Evolutionary conservation across 345 rosid genomes (phyloP), one percentile per base, ranked within the genome.

Genomic region (Brassica cretica): DNA sequence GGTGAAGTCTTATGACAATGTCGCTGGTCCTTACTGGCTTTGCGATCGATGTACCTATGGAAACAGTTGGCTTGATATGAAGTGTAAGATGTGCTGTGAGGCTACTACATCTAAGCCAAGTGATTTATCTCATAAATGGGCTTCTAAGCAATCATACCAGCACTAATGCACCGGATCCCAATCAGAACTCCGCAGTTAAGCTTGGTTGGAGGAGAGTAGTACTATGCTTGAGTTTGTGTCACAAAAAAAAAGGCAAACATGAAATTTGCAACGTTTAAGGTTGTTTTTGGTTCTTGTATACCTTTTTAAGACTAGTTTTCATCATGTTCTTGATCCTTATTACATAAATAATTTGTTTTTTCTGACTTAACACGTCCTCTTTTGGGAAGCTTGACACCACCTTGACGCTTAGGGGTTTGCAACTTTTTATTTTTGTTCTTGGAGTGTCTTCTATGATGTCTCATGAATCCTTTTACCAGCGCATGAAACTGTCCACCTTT

Each of bases 391-490:
- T 81, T 88, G 2, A 83, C 73, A 68, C 86, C 82, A 9, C 83
- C 75, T 19, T 51, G 83, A 62, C 70, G 81, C 72, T 79, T 79
- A 72, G 75, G 67, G 75, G 46, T 81, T 33, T 60, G 64, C 0
- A 72, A 33, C 77, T 68, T 75, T 18, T 74, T 21, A 66, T 83
- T 85, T 39, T 82, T 44, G 66, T 86, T 88, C 85, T 85, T 88
- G 1, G 85, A 62, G 64, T 76, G 82, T 18, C 29, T 78, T 30
- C 77, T 80, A 53, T 89, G 91, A 58, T 89, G 91, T 83, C 75
- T 84, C 84, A 71, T 63, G 56, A 88, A 14, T 16, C 91, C 94
- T 62, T 83, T 62, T 37, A 88, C 85, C 2, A 91, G 84, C 7
- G 79, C 65, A 49, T 81, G 86, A 67, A 86, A 87, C 11, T 82